Conservation (phyloP, 2,329 filamentous ascomycete genomes). For the Magnaporthiopsis poae region DNA sequence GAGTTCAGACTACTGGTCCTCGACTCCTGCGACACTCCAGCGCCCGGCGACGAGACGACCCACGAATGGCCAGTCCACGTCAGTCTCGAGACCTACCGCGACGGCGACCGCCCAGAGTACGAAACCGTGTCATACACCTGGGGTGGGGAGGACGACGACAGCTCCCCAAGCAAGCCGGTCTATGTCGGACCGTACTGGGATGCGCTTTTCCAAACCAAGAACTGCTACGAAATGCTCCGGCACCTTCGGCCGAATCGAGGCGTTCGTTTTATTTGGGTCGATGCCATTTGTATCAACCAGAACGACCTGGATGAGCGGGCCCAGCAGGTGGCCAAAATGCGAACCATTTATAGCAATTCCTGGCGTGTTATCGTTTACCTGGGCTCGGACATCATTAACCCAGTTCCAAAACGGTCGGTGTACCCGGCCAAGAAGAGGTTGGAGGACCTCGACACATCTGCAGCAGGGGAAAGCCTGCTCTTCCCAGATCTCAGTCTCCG, state of each 20-base stretch:
- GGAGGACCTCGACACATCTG: background rate
- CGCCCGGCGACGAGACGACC: background rate
- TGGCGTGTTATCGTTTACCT: conserved; percentile 9
- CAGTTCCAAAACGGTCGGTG: background rate
- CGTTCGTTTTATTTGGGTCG: conserved; percentile 13
- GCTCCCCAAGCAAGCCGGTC: conserved; percentile 13
- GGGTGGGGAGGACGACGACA: conserved; percentile 19
- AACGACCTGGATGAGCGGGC: conserved; percentile 12
- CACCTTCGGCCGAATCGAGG: conserved; percentile 11
- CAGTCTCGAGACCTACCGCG: background rate
- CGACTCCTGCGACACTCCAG: background rate
- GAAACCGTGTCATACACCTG: conserved; percentile 6
- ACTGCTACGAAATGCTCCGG: conserved; percentile 19
- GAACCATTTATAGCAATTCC: conserved; percentile 9
- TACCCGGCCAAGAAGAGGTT: background rate
- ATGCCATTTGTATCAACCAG: conserved; percentile 18
- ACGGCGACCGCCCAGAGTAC: conserved; percentile 5
- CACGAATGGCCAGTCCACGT: background rate
- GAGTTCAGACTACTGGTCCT: conserved; percentile 2
- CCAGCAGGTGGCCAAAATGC: conserved; percentile 18
- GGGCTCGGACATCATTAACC: conserved; percentile 8
- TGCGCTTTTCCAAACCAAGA: conserved; percentile 19
- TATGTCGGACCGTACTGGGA: conserved; percentile 20
- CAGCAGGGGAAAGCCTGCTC: background rate
- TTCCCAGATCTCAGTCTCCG: background rate